These are phyloP conservation scores for Neofusicoccum kwambonambiense DNA, from an alignment of 2,329 filamentous ascomycete genomes.

Conservation along the genomic window DNA sequence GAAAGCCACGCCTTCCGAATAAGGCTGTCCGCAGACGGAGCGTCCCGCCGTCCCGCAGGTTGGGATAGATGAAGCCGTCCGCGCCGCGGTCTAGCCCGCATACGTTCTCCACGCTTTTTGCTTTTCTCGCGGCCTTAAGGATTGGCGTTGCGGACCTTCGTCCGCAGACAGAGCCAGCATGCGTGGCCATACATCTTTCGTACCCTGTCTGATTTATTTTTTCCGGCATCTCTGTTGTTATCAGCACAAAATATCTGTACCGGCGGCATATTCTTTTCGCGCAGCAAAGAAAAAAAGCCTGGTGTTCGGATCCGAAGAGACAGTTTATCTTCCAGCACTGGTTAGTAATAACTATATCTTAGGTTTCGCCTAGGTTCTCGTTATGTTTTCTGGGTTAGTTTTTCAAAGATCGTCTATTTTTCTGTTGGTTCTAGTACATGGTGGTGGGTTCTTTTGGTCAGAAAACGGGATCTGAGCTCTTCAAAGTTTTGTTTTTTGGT, in stretches of 20 bases:
- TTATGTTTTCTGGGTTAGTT: not conserved
- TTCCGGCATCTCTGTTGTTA: not conserved
- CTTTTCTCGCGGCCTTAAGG: not conserved
- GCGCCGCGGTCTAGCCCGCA: constrained; percentile 5
- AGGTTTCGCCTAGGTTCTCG: constrained; percentile 2
- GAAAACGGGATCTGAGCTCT: not conserved
- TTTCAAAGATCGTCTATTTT: not conserved
- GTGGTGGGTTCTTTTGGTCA: not conserved
- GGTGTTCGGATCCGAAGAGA: constrained; percentile 16
- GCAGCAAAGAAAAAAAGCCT: constrained; percentile 13
- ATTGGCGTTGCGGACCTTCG: not conserved
- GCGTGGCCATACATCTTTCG: not conserved
- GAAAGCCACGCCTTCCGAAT: not conserved
- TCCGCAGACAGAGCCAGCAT: not conserved
- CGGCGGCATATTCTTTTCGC: constrained; percentile 12
- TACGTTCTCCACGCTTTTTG: not conserved
- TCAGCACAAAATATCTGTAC: constrained; percentile 12
- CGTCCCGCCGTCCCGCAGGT: constrained; percentile 8
- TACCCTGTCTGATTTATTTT: not conserved
- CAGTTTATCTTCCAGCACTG: constrained; percentile 11
- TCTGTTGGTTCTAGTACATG: not conserved
- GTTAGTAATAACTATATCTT: constrained; percentile 14
- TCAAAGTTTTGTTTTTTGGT: not conserved
- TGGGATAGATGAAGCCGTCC: constrained; percentile 2
- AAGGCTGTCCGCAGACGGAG: constrained; percentile 5